phyloP scores from a whole-genome alignment of 208 protist species.

The Porcisia hertigi region DNA sequence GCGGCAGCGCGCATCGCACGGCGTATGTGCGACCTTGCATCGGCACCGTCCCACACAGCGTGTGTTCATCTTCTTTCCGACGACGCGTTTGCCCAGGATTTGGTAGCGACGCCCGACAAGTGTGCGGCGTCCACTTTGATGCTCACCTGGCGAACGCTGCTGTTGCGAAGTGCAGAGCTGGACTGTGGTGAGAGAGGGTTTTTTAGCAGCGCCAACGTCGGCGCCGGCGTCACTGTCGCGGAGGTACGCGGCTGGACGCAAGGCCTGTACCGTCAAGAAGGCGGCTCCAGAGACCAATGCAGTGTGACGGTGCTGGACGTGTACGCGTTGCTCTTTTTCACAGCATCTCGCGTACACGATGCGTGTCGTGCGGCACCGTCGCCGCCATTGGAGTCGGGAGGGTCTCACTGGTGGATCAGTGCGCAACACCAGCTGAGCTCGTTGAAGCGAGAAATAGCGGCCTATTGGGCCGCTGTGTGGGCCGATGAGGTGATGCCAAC shows the following conservation, averaged over 20 bases:
- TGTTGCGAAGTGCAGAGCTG: constrained; percentile 1
- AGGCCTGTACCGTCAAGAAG: not conserved
- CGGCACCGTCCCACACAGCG: constrained; percentile 10
- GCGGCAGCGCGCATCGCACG: not conserved
- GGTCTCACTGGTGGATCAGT: not conserved
- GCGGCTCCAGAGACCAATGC: not conserved
- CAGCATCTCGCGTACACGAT: not conserved
- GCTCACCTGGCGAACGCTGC: constrained; percentile 6
- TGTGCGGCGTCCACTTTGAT: not conserved
- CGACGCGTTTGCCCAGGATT: not conserved
- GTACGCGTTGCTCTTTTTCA: constrained; percentile 8
- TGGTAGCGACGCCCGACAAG: not conserved
- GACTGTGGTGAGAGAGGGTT: not conserved
- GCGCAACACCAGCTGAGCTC: not conserved
- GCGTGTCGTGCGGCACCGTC: not conserved
- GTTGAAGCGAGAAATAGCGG: constrained; percentile 3
- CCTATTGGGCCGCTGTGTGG: constrained; percentile 1
- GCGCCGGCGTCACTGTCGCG: not conserved
- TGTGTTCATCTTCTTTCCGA: constrained; percentile 6
- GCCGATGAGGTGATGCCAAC: not conserved
- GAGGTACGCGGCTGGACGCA: not conserved
- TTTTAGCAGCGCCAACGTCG: not conserved
- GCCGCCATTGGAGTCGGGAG: not conserved
- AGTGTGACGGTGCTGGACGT: constrained; percentile 1
- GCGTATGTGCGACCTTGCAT: constrained; percentile 9